These are phyloP conservation scores for Thelonectria rubi DNA, from an alignment of 2,329 filamentous ascomycete genomes.

Conservation along the genomic window DNA sequence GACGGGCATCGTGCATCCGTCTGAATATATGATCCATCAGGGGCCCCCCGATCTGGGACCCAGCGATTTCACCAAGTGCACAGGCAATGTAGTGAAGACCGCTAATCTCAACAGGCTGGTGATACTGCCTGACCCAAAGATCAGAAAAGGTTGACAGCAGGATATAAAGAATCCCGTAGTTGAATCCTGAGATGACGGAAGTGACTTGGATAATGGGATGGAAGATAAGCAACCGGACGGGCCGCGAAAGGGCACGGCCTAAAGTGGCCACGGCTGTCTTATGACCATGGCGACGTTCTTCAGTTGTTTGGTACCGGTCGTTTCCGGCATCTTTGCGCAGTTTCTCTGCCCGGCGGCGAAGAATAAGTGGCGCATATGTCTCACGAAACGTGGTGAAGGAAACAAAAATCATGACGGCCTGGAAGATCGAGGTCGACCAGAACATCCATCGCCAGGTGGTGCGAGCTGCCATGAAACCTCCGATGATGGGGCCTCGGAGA, in stretches of 20 bases:
- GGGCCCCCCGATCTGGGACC: slow-evolving; percentile 56
- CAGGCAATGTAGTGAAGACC: slow-evolving; percentile 72
- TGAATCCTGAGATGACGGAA: slow-evolving; percentile 63
- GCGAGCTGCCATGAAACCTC: slow-evolving; percentile 50
- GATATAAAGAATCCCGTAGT: slow-evolving; percentile 72
- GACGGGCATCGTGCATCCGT: slow-evolving; percentile 30
- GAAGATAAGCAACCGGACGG: slow-evolving; percentile 63
- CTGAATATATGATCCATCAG: slow-evolving; percentile 53
- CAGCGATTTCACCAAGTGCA: slow-evolving; percentile 68
- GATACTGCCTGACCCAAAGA: slow-evolving; percentile 65
- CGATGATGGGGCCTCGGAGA: slow-evolving; percentile 47
- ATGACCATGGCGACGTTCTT: slow-evolving; percentile 49
- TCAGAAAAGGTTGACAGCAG: slow-evolving; percentile 68
- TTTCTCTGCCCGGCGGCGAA: slow-evolving; percentile 45
- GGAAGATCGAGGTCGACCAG: slow-evolving; percentile 55
- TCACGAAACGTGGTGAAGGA: slow-evolving; percentile 49
- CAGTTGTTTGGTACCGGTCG: slow-evolving; percentile 45
- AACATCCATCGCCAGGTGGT: slow-evolving; percentile 58
- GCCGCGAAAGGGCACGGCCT: slow-evolving; percentile 57
- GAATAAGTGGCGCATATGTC: slow-evolving; percentile 50
- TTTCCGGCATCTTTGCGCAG: slow-evolving; percentile 46
- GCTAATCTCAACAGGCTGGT: slow-evolving; percentile 64
- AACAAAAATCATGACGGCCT: slow-evolving; percentile 48
- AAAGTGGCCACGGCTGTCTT: slow-evolving; percentile 41
- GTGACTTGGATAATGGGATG: slow-evolving; percentile 69